Percentiles rank a stretch among this genome's conserved stretches.
These are phyloP conservation scores for Ceratocystis variospora DNA, from an alignment of 2,329 filamentous ascomycete species.

Conservation along the genomic window DNA sequence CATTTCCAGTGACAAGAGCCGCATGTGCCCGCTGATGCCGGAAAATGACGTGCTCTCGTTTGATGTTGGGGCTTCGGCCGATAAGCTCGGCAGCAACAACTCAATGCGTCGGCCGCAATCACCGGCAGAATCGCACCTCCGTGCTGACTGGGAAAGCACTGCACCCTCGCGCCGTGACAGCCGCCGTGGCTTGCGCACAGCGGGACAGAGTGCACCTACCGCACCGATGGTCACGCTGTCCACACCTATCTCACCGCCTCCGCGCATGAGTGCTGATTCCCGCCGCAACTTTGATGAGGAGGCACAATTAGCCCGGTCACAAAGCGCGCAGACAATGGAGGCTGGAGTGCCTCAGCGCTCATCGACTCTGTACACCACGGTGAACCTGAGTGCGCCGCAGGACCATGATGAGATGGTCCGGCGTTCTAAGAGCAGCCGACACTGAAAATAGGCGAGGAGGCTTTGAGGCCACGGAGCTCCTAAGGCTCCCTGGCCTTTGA, in stretches of 20 bases:
- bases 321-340: slow-evolving; percentile 10
- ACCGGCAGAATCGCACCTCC: slow-evolving; percentile 5
- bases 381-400: slow-evolving; percentile 9
- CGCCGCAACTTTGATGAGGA: slow-evolving; percentile 32
- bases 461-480: neutral
- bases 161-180: slow-evolving; percentile 27
- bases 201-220: slow-evolving; percentile 29
- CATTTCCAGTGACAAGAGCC: slow-evolving; percentile 47
- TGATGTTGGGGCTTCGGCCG: slow-evolving; percentile 5
- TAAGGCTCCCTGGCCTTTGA: too few relatives aligned
- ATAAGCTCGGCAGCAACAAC: neutral
- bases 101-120: slow-evolving; percentile 9
- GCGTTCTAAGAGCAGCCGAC: slow-evolving; percentile 16
- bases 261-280: slow-evolving; percentile 24
- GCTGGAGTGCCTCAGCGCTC: neutral
- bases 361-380: slow-evolving; percentile 1
- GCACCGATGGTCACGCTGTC: slow-evolving; percentile 26
- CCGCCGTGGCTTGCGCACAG: slow-evolving; percentile 36
- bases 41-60: slow-evolving; percentile 20
- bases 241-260: slow-evolving; percentile 16
- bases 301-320: slow-evolving; percentile 22
- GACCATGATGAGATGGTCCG: slow-evolving; percentile 7
- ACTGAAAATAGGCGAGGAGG: neutral
- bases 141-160: slow-evolving; percentile 22
- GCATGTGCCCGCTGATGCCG: slow-evolving; percentile 43